Evolutionary conservation across 106 monocot genomes (phyloP).

Genomic region (Narthecium ossifragum): DNA sequence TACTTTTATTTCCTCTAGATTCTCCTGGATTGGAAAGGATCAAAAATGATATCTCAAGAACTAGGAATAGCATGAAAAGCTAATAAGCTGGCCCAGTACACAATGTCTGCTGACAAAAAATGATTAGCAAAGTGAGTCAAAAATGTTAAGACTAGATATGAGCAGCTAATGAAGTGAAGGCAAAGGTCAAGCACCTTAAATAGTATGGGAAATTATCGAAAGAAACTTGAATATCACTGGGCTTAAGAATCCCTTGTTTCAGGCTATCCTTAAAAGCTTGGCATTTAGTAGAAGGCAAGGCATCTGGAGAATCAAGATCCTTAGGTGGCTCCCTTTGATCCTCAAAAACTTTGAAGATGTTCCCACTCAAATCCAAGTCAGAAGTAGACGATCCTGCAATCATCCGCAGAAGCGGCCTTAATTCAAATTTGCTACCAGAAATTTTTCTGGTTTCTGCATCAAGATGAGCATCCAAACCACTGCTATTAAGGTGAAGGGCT

Average conservation of each 20-base stretch:
- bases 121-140: no score
- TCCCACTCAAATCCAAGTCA: constrained; percentile 55
- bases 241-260: constrained; percentile 61
- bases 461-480: constrained; percentile 26
- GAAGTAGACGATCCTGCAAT: constrained; percentile 35
- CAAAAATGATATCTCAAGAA: no score
- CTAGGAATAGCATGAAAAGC: no score
- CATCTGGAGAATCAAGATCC: constrained; percentile 22
- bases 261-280: constrained; percentile 69
- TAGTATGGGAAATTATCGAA: constrained; percentile 93
- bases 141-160: no score
- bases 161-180: no score
- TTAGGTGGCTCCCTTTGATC: constrained; percentile 38
- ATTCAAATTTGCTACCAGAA: constrained; percentile 29
- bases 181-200: no score
- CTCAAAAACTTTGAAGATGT: constrained; percentile 36
- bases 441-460: constrained; percentile 30
- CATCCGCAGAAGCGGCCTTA: constrained; percentile 37
- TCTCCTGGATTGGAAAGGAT: no score
- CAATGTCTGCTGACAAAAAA: no score
- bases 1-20: no score
- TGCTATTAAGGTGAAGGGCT: constrained; percentile 9
- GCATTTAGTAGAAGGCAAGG: constrained; percentile 37
- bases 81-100: no score
- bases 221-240: constrained; percentile 52